These are phyloP conservation scores for Talaromyces verruculosus DNA, from an alignment of 2,329 filamentous ascomycete genomes.

Conservation along the genomic window DNA sequence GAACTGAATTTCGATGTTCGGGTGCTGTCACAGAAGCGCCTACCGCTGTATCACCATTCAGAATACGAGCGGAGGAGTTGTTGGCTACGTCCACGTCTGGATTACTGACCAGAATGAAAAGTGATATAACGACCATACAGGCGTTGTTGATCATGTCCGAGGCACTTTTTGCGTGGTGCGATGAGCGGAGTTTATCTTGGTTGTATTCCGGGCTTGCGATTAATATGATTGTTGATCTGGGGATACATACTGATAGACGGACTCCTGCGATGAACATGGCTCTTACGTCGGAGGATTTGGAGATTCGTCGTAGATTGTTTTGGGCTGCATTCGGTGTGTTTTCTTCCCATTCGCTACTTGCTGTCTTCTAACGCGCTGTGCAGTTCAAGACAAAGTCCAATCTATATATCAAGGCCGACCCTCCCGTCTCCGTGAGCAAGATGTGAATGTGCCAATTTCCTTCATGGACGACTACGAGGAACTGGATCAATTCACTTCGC, in stretches of 20 bases:
- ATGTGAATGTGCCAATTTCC: conserved; percentile 13
- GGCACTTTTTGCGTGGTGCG: conserved; percentile 18
- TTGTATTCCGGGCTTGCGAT: conserved; percentile 19
- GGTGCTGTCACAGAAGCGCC: conserved; percentile 1
- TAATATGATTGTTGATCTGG: conserved; percentile 18
- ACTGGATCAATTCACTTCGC: conserved; percentile 14
- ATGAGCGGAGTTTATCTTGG: conserved; percentile 20
- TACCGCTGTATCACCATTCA: conserved; percentile 5
- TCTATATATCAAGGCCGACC: conserved; percentile 18
- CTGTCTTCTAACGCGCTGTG: not conserved
- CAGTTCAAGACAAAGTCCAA: conserved; percentile 18
- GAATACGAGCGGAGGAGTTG: conserved; percentile 13
- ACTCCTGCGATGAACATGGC: conserved; percentile 6
- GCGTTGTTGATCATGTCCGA: conserved; percentile 20
- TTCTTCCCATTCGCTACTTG: not conserved
- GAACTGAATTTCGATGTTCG: conserved; percentile 9
- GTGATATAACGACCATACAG: conserved; percentile 20
- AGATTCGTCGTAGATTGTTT: conserved; percentile 18
- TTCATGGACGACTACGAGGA: conserved; percentile 21
- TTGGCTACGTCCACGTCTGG: not conserved
- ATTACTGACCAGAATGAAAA: conserved; percentile 5
- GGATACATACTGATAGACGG: conserved; percentile 13
- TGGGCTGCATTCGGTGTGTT: conserved; percentile 18
- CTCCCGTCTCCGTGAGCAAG: conserved; percentile 9
- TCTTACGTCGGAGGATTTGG: conserved; percentile 8